A percentile compares a stretch with the other conserved stretches of the same genome.
Evolutionary conservation across 106 monocot genomes (phyloP).

Genomic region (Acorus gramineus): DNA sequence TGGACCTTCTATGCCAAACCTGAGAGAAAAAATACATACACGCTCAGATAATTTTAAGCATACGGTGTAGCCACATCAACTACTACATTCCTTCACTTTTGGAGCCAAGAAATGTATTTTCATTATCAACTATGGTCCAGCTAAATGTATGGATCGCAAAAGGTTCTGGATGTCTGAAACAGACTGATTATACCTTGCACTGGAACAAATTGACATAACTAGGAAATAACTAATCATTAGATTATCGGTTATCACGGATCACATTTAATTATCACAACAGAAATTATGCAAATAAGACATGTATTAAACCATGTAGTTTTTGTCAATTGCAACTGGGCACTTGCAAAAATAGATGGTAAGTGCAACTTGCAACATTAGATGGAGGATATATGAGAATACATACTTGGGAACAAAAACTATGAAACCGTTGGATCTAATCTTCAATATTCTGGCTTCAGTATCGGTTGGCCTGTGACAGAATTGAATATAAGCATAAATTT

Average conservation of each 20-base stretch:
- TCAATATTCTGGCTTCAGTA: conserved; percentile 91
- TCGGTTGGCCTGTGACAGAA: conserved; percentile 63
- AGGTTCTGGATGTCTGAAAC: no score
- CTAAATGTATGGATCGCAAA: no score
- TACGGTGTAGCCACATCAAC: neutral
- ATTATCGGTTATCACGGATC: no score
- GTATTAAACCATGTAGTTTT: no score
- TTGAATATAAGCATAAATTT: neutral
- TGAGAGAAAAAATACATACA: conserved; percentile 3
- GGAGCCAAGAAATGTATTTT: neutral
- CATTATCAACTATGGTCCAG: no score
- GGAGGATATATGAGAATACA: conserved; percentile 1
- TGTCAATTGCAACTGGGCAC: neutral
- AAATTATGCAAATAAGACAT: no score
- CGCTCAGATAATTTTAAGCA: neutral
- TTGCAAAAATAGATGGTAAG: neutral
- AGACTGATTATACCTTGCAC: no score
- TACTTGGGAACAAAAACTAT: conserved; percentile 99
- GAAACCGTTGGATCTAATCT: conserved; percentile 90
- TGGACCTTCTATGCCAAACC: conserved; percentile 98
- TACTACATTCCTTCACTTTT: neutral
- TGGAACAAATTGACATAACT: no score
- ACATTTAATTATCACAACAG: no score
- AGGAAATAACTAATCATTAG: no score
- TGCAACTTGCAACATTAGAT: neutral